These are phyloP conservation scores for Fusarium sp. DNA, from an alignment of 2,329 filamentous ascomycete species.

Conservation along the genomic window DNA sequence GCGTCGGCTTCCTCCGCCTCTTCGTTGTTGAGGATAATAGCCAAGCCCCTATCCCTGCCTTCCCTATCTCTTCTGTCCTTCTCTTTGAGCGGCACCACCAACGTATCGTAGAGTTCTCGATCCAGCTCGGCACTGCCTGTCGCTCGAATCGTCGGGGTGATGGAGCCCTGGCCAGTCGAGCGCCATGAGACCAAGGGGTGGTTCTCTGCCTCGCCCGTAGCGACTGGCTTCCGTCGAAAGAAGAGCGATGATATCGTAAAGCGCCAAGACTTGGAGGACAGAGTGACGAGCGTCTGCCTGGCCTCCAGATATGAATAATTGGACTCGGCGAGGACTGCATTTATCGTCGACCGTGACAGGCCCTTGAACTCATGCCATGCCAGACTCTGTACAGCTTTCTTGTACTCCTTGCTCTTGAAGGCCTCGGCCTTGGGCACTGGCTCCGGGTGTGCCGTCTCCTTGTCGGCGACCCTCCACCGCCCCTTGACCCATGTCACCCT, in stretches of 20 bases:
- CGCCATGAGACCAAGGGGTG: constrained; percentile 77
- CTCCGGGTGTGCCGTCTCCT: constrained; percentile 51
- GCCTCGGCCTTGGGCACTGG: constrained; percentile 72
- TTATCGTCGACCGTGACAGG: constrained; percentile 80
- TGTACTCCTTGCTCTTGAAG: constrained; percentile 79
- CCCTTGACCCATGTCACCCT: constrained; percentile 80
- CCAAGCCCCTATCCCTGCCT: constrained; percentile 67
- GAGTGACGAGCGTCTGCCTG: constrained; percentile 76
- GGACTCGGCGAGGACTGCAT: constrained; percentile 83
- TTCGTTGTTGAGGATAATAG: constrained; percentile 68
- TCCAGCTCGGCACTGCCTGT: constrained; percentile 78
- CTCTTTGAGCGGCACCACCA: constrained; percentile 69
- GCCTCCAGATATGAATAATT: constrained; percentile 85
- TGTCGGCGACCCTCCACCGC: constrained; percentile 68
- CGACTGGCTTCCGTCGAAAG: constrained; percentile 72
- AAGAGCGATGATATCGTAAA: constrained; percentile 82
- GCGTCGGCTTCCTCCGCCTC: constrained; percentile 72
- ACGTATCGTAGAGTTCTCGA: constrained; percentile 71
- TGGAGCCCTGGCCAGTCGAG: constrained; percentile 68
- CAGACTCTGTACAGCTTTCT: constrained; percentile 76
- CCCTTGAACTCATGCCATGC: constrained; percentile 84
- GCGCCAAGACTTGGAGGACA: constrained; percentile 84
- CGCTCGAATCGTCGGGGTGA: constrained; percentile 73
- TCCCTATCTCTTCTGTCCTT: constrained; percentile 62
- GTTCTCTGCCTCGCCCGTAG: constrained; percentile 69